Conservation (phyloP, 179 eudicot genomes). For the Gypsophila paniculata region DNA sequence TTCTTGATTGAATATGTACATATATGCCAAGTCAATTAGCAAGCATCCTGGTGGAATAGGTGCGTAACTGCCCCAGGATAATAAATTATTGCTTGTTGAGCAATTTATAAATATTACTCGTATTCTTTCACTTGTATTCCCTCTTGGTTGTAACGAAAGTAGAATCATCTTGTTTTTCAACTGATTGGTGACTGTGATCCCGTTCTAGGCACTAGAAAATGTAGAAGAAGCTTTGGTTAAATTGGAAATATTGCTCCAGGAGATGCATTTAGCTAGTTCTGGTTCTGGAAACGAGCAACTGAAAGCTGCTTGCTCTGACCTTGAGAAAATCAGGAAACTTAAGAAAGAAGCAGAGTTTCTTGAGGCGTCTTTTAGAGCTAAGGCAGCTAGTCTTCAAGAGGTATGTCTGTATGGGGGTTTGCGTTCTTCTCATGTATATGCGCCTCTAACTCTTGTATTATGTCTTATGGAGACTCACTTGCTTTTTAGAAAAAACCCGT, state of each 20-base stretch:
- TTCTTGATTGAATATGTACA: not conserved
- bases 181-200: constrained; percentile 15
- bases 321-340: constrained; percentile 84
- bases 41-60: not conserved
- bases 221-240: constrained; percentile 82
- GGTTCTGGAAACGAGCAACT: constrained; percentile 84
- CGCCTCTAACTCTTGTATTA: not conserved
- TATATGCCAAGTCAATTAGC: not conserved
- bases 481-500: not conserved
- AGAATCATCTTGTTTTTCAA: not conserved
- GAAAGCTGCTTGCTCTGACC: constrained; percentile 97
- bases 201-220: constrained; percentile 72
- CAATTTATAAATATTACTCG: not conserved
- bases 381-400: constrained; percentile 86
- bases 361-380: constrained; percentile 93
- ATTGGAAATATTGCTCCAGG: constrained; percentile 83
- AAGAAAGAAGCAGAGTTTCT: constrained; percentile 98
- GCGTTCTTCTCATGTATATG: not conserved
- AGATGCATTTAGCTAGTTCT: constrained; percentile 81
- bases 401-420: constrained; percentile 21
- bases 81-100: not conserved
- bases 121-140: constrained; percentile 4
- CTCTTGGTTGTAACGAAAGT: constrained; percentile 2
- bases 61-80: not conserved
- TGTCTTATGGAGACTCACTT: not conserved